A percentile compares a stretch with the other conserved stretches of the same genome.
Evolutionary conservation across 78 protist species (phyloP).

Genomic region (Dictyostelium citrinum): DNA sequence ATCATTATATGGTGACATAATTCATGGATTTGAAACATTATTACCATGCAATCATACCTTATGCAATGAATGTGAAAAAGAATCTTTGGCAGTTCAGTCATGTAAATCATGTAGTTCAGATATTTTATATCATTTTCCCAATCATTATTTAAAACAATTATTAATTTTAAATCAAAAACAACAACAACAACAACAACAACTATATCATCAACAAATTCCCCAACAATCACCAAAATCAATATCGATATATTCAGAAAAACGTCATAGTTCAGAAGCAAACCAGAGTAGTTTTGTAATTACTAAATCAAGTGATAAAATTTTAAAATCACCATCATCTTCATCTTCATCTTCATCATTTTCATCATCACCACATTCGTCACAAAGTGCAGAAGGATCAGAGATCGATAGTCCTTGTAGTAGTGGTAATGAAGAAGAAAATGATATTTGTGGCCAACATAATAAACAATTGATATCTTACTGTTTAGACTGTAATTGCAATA

Average conservation of each 20-base stretch:
- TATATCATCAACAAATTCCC: neutral
- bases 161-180: neutral
- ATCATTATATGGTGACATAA: neutral
- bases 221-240: neutral
- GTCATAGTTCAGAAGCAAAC: neutral
- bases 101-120: neutral
- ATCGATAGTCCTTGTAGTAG: neutral
- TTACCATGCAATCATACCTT: neutral
- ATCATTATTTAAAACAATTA: neutral
- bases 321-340: neutral
- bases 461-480: neutral
- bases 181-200: neutral
- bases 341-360: neutral
- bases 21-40: neutral
- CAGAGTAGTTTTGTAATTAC: neutral
- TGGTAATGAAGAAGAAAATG: neutral
- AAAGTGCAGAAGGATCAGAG: neutral
- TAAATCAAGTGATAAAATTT: neutral
- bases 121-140: neutral
- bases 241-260: neutral
- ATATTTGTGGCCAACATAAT: neutral
- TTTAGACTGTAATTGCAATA: neutral
- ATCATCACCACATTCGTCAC: neutral
- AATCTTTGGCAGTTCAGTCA: neutral
- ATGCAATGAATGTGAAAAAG: neutral